Evolutionary conservation across 176 grass and related monocot genomes (phyloP), one percentile per base, ranked within the genome.

Genomic region (Pontederia paniculata): DNA sequence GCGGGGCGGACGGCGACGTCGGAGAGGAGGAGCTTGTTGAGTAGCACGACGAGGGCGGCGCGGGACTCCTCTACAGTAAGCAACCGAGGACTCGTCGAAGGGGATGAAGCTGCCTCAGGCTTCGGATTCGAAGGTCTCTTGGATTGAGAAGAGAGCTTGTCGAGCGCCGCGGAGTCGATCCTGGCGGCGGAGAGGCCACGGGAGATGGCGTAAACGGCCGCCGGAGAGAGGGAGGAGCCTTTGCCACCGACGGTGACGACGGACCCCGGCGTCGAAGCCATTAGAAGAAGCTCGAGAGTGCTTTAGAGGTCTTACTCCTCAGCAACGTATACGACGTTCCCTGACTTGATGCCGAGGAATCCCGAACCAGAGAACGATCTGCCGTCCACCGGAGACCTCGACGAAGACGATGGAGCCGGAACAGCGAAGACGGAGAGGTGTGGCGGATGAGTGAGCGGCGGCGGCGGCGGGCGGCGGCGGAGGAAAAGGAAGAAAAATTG

Each of bases 1-100:
- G 62, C 1, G 21, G 76, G 81, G 17, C 85, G 61, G n/a, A 81
- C 51, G 10, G 68, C 66, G 0, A 73, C 76, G 10, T 88, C 66
- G 1, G 86, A 77, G 41, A 83, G 21, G 13, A 98, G 55, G 12
- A 98, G 77, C 72, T 91, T 98, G 80, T 98, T 91, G 41, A 91
- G 81, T 1, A 98, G 78, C 13, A 98, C 83, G 2, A 62, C 77
- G 0, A 85, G 66, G 18, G 93, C 50, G 9, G 93, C 86, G 52
- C 80, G 83, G 45, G 83, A 80, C 21, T 84, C 77, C 25, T 42
- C 17, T 9, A 63, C 23, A 0, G 80, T 9, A 47, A 91, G 70
- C 17, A 58, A 62, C 22, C 23, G 72, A 28, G 68, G 57, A 15
- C 56, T 57, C 13, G 46, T n/a, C 10, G 60, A 71, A 17, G 49